Percentiles rank a stretch among this genome's conserved stretches.
Evolutionary conservation across 257 asterid genomes (phyloP).

Genomic region (Jaltomata sinuosa): DNA sequence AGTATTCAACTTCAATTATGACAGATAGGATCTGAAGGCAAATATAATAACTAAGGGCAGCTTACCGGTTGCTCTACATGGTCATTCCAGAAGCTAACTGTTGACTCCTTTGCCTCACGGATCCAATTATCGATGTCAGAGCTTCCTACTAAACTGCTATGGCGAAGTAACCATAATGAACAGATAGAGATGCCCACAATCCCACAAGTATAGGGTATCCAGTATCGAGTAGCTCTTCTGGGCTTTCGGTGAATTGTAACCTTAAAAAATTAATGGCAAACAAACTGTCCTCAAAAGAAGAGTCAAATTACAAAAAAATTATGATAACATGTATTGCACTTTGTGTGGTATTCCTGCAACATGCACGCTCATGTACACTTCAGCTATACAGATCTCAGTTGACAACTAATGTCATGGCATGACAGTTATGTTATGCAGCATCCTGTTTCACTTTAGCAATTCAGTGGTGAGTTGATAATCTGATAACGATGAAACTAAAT

Average conservation of each 20-base stretch:
- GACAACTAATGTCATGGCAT: background rate
- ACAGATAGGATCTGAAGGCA: background rate
- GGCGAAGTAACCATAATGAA: slow-evolving; percentile 97
- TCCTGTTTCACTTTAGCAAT: background rate
- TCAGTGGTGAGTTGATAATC: background rate
- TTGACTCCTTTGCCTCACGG: slow-evolving; percentile 78
- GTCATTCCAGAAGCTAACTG: slow-evolving; percentile 76
- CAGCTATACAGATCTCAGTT: background rate
- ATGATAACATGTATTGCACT: background rate
- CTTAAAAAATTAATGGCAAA: slow-evolving; percentile 31
- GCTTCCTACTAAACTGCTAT: slow-evolving; percentile 92
- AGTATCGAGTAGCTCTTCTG: slow-evolving; percentile 57
- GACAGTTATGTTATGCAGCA: background rate
- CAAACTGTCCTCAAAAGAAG: background rate
- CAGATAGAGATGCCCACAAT: slow-evolving; percentile 61
- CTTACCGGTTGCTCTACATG: slow-evolving; percentile 99
- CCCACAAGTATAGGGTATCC: slow-evolving; percentile 89
- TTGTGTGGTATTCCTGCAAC: background rate
- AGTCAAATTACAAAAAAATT: background rate
- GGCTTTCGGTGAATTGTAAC: slow-evolving; percentile 81
- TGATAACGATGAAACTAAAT: background rate
- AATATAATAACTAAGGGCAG: slow-evolving; percentile 1
- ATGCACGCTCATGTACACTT: background rate
- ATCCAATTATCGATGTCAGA: slow-evolving; percentile 96
- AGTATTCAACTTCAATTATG: background rate